phyloP scores from a whole-genome alignment of 257 asterid genomes.

The Scutellaria barbata region DNA sequence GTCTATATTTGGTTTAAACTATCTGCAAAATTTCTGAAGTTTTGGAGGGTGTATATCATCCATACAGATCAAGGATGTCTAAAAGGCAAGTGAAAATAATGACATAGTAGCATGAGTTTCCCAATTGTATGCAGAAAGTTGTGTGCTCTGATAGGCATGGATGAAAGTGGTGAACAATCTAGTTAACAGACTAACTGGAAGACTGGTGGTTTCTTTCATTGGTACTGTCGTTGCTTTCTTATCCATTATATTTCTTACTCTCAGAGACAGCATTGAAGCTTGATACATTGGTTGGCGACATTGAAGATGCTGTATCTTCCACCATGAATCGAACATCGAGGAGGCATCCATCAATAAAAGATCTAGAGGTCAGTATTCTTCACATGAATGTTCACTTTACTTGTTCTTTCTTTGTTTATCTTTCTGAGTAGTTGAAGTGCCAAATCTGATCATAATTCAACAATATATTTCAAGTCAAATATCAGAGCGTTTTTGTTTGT shows the following conservation, averaged over 20 bases:
- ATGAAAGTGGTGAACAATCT: constrained; percentile 24
- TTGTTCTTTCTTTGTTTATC: too few species aligned
- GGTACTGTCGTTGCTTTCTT: constrained; percentile 22
- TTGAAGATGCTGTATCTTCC: constrained; percentile 92
- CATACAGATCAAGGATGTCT: constrained; percentile 15
- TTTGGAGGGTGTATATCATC: neutral
- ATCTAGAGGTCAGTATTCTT: constrained; percentile 66
- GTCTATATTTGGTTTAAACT: neutral
- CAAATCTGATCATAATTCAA: constrained; percentile 15
- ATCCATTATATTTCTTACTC: constrained; percentile 37
- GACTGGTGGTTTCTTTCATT: constrained; percentile 23
- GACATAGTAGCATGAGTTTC: neutral
- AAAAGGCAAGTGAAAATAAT: neutral
- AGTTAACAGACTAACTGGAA: constrained; percentile 13
- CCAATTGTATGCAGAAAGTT: constrained; percentile 1
- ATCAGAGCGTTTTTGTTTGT: neutral
- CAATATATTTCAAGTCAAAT: neutral
- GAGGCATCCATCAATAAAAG: constrained; percentile 56
- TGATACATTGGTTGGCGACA: constrained; percentile 84
- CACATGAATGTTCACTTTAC: constrained; percentile 21
- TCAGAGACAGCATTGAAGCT: constrained; percentile 91
- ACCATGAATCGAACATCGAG: constrained; percentile 64
- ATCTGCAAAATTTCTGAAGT: neutral
- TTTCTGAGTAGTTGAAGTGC: constrained; percentile 19
- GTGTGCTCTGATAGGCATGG: constrained; percentile 14